Conservation (phyloP, 805 yeast species). For the Pichia heedii region DNA sequence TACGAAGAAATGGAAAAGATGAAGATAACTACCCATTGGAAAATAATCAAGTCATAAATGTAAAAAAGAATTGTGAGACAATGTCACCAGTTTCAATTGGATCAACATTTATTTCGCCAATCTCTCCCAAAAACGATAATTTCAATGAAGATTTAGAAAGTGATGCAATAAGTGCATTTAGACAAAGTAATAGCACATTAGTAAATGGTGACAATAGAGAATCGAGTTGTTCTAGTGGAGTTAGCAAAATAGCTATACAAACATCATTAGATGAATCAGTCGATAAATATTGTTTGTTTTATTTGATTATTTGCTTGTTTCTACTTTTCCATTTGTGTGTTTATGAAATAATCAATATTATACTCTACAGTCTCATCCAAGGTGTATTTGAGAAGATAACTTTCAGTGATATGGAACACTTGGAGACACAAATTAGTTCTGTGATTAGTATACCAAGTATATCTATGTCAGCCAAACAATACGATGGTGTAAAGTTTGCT, state of each 20-base stretch:
- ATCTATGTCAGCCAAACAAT: not conserved
- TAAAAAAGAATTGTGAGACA: not conserved
- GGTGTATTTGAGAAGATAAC: not conserved
- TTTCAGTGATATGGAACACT: not conserved
- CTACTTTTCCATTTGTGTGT: conserved; percentile 1
- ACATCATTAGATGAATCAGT: not conserved
- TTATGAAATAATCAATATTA: conserved; percentile 3
- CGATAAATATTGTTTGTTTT: conserved; percentile 5
- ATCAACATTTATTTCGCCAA: not conserved
- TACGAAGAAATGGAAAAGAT: not conserved
- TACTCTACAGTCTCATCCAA: not conserved
- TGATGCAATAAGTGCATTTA: not conserved
- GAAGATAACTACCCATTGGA: no score
- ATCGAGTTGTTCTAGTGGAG: not conserved
- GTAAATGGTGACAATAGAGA: not conserved
- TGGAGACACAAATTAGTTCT: not conserved
- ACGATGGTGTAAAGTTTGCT: not conserved
- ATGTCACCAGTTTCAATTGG: not conserved
- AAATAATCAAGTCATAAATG: no score
- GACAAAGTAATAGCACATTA: not conserved
- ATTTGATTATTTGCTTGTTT: not conserved
- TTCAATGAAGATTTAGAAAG: not conserved
- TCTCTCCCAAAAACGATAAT: not conserved
- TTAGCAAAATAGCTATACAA: not conserved
- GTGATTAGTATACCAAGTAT: not conserved